Conservation (phyloP, 1,139 yeast genomes). For the Citeromyces hawaiiensis region DNA sequence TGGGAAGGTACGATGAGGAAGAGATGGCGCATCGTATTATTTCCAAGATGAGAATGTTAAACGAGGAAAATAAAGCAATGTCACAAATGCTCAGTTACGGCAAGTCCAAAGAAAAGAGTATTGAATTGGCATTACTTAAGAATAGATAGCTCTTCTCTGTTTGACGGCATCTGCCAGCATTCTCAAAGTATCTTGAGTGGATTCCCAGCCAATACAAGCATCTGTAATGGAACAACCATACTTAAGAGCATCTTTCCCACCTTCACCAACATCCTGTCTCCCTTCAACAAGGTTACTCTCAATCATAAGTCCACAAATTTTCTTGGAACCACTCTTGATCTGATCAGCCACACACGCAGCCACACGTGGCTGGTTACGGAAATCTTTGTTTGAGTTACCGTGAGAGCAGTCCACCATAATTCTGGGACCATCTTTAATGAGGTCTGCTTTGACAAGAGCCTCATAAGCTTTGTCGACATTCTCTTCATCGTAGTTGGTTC, state of each 20-base stretch:
- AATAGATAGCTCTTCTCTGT: constrained; percentile 40
- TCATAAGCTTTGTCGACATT: constrained; percentile 58
- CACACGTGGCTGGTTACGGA: constrained; percentile 89
- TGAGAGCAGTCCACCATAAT: constrained; percentile 98
- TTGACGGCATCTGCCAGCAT: constrained; percentile 69
- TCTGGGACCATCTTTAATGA: constrained; percentile 25
- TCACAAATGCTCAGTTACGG: constrained; percentile 63
- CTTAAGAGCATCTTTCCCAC: constrained; percentile 60
- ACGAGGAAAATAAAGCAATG: constrained; percentile 60
- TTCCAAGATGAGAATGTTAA: constrained; percentile 44
- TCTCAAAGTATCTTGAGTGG: constrained; percentile 61
- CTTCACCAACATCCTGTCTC: constrained; percentile 80
- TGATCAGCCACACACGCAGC: constrained; percentile 71
- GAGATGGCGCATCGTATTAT: constrained; percentile 70
- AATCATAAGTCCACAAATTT: constrained; percentile 90
- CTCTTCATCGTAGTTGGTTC: constrained; percentile 81
- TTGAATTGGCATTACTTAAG: constrained; percentile 51
- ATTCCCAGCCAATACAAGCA: constrained; percentile 88
- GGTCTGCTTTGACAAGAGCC: constrained; percentile 44
- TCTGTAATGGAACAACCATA: constrained; percentile 95
- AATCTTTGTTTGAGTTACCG: constrained; percentile 86
- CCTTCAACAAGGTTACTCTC: constrained; percentile 89
- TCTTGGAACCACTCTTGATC: constrained; percentile 57
- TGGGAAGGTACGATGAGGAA: constrained; percentile 56
- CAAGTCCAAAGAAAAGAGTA: constrained; percentile 54